These are phyloP conservation scores for Emericellopsis cladophorae DNA, from an alignment of 2,329 filamentous ascomycete genomes.

Conservation along the genomic window DNA sequence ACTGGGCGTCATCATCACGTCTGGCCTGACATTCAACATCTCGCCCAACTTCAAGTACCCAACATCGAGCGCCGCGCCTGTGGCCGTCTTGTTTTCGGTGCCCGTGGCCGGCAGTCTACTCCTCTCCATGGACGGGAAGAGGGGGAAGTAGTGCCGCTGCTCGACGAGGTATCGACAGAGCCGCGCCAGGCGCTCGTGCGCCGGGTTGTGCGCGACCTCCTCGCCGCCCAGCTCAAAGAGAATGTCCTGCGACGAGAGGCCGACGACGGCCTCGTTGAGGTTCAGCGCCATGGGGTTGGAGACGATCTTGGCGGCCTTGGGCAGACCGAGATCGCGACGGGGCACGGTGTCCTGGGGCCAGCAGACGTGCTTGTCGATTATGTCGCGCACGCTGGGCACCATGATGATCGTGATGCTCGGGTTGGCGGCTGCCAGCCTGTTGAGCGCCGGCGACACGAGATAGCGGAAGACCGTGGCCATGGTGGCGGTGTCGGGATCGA, in stretches of 20 bases:
- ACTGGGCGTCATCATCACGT: constrained; percentile 75
- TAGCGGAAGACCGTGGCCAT: constrained; percentile 74
- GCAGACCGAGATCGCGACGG: constrained; percentile 63
- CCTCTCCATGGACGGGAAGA: constrained; percentile 71
- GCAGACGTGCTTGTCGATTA: constrained; percentile 69
- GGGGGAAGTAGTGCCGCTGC: constrained; percentile 80
- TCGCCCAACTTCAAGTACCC: constrained; percentile 82
- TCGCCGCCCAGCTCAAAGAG: constrained; percentile 71
- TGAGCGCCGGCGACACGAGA: constrained; percentile 62
- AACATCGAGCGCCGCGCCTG: constrained; percentile 70
- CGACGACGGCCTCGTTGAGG: constrained; percentile 76
- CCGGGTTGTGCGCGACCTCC: constrained; percentile 33
- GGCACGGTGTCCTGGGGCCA: constrained; percentile 61
- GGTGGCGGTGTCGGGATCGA: constrained; percentile 67
- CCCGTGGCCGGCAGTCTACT: constrained; percentile 53
- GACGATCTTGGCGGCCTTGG: constrained; percentile 63
- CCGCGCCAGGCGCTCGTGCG: constrained; percentile 50
- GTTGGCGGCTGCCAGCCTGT: constrained; percentile 55
- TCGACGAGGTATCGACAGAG: constrained; percentile 69
- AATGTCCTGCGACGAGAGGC: constrained; percentile 72
- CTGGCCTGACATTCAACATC: constrained; percentile 75
- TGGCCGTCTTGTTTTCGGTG: constrained; percentile 43
- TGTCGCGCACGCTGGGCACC: constrained; percentile 71
- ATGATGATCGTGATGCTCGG: constrained; percentile 73
- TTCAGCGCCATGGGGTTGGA: constrained; percentile 85